Percentiles rank a stretch among this genome's conserved stretches.
These are phyloP conservation scores for Mucuna pruriens DNA, from an alignment of 306 rosid genomes.

Conservation along the genomic window DNA sequence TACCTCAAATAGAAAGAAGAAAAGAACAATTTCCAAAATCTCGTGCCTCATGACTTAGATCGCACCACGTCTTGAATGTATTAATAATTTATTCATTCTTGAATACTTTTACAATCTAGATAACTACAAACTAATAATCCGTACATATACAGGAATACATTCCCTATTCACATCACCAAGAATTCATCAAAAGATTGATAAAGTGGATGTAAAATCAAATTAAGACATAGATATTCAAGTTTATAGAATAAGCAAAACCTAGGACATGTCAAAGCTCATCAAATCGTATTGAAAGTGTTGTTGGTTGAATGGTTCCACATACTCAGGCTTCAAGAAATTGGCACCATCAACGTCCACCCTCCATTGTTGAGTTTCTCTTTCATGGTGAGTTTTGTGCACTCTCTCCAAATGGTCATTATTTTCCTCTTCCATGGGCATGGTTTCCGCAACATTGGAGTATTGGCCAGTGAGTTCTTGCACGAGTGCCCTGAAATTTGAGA, in stretches of 20 bases:
- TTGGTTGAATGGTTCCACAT: slow-evolving; percentile 38
- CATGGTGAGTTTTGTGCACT: not conserved
- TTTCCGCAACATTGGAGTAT: slow-evolving; percentile 71
- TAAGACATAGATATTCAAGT: not conserved
- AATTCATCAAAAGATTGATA: not conserved
- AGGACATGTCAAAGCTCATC: slow-evolving; percentile 40
- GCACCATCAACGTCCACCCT: not conserved
- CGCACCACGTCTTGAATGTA: not conserved
- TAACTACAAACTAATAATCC: not conserved
- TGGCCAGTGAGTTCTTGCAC: slow-evolving; percentile 89
- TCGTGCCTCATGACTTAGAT: not conserved
- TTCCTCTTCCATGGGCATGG: slow-evolving; percentile 45
- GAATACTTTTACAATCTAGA: not conserved
- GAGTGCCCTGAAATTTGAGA: slow-evolving; percentile 79
- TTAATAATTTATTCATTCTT: not conserved
- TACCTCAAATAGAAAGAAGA: not conserved
- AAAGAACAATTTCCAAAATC: not conserved
- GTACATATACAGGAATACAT: not conserved
- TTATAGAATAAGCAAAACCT: not conserved
- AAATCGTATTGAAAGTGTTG: slow-evolving; percentile 36
- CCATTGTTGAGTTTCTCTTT: slow-evolving; percentile 17
- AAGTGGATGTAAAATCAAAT: not conserved
- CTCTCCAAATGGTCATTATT: slow-evolving; percentile 7
- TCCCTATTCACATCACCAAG: not conserved
- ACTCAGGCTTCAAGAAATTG: no score